These are phyloP conservation scores for Bipolaris victoriae DNA, from an alignment of 2,329 filamentous ascomycete species.

Conservation along the genomic window DNA sequence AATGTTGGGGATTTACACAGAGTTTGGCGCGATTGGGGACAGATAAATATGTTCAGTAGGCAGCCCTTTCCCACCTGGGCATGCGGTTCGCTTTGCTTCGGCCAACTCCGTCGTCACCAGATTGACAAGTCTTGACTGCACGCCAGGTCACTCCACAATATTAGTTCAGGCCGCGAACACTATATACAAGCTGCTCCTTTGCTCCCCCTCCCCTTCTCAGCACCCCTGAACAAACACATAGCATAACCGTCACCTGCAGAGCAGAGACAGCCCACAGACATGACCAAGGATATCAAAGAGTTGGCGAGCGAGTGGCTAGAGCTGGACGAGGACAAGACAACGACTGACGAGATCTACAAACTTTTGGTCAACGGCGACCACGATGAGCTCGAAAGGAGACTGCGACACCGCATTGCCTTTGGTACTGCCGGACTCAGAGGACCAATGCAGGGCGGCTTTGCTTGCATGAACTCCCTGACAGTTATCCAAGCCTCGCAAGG, in stretches of 20 bases:
- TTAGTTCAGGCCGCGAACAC: not conserved
- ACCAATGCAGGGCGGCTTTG: constrained; percentile 70
- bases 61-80: constrained; percentile 12
- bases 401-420: constrained; percentile 64
- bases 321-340: constrained; percentile 62
- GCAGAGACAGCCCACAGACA: constrained; percentile 14
- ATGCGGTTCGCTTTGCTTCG: constrained; percentile 18
- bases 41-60: constrained; percentile 5
- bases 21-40: not conserved
- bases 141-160: constrained; percentile 5
- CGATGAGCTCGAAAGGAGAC: constrained; percentile 59
- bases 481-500: constrained; percentile 70
- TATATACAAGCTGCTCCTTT: not conserved
- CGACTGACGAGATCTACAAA: constrained; percentile 60
- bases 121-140: constrained; percentile 28
- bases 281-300: constrained; percentile 46
- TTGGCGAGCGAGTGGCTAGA: constrained; percentile 64
- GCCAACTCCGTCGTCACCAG: constrained; percentile 39
- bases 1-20: not conserved
- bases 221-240: not conserved
- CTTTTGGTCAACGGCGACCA: constrained; percentile 56
- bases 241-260: not conserved
- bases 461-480: constrained; percentile 65
- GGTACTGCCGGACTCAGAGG: constrained; percentile 68
- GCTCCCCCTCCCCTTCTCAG: not conserved